Evolutionary conservation across 768 basidiomycete species (phyloP), one percentile per base, ranked within the genome.

Genomic region (Suillus decipiens): DNA sequence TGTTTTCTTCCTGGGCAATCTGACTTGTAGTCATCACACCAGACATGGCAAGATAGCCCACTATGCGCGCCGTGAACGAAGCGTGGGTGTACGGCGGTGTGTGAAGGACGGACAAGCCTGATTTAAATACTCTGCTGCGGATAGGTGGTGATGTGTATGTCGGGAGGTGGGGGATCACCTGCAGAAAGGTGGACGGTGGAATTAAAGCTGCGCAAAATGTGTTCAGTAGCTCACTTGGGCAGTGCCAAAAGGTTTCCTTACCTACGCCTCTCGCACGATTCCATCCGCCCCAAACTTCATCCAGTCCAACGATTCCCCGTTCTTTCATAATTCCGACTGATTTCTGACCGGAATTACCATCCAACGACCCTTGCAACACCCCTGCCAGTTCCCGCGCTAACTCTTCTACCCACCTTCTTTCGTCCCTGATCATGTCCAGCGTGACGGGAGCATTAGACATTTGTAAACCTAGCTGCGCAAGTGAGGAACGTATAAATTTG

Each of bases 221-320:
- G 58, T 36, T 45, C 51, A 59, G 45, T 10, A 48, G 48, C 22
- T 31, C 36, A 24, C 33, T 17, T 57, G 45, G 22, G 61, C 67
- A 58, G 48, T 22, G 8, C 43, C 68, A 54, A 51, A 64, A 45
- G 31, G 3, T 24, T 10, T 24, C 72, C 89, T 73, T 73, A 93
- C 95, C 90, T 60, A 96, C 90, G 56, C 95, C 95, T 67, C 95
- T 79, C 7, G 93, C 95, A 63, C 95, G 87, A 71, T 96, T 96
- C 95, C 95, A 97, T 2, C 90, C 87, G 33, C 93, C 93, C 95
- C 95, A 98, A 0, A 91, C 91, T 75, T 96, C 95, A 71, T 98
- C 95, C 33, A 97, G 76, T 0, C 89, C 92, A 43, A 97, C 83
- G 39, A 96, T 84, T 1, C 93, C 94, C 34, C 93, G 84, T 3